Evolutionary conservation across 2,329 filamentous ascomycete species (phyloP).

Genomic region (Colletotrichum orbiculare): DNA sequence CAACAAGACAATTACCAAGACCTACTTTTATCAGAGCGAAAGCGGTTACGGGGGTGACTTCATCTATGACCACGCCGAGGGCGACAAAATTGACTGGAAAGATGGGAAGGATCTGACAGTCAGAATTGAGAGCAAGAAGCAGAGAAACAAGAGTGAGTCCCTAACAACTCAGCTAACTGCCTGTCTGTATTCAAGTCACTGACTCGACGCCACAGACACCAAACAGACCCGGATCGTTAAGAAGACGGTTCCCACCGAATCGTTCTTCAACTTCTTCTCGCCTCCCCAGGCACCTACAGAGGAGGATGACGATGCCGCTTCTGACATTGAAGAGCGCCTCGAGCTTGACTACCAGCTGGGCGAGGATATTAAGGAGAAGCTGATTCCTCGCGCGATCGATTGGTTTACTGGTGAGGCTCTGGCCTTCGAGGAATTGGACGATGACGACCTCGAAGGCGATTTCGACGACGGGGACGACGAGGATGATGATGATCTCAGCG

Average conservation of each 20-base stretch:
- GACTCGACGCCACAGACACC: conserved; percentile 74
- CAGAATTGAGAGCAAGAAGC: conserved; percentile 98
- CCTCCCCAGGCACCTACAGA: conserved; percentile 87
- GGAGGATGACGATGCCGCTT: conserved; percentile 78
- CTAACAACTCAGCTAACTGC: not conserved
- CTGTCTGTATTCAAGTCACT: not conserved
- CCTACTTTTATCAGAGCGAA: conserved; percentile 99
- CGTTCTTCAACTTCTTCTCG: conserved; percentile 99
- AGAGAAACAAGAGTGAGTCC: conserved; percentile 94
- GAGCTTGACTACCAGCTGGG: conserved; percentile 99
- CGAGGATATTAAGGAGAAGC: conserved; percentile 99
- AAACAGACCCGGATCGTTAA: conserved; percentile 99
- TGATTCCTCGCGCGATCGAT: conserved; percentile 97
- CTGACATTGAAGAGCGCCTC: conserved; percentile 95
- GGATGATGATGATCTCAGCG: conserved; percentile 86
- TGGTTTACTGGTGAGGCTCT: conserved; percentile 99
- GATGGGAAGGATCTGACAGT: conserved; percentile 92
- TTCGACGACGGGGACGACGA: conserved; percentile 93
- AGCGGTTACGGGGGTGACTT: conserved; percentile 98
- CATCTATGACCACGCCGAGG: conserved; percentile 99
- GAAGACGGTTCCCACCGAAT: conserved; percentile 98
- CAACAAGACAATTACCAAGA: conserved; percentile 98
- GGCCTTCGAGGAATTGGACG: conserved; percentile 92
- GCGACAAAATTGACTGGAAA: conserved; percentile 98
- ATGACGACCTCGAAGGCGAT: conserved; percentile 83